These are phyloP conservation scores for Puccinia horiana DNA, from an alignment of 1,284 basidiomycete genomes.

Conservation along the genomic window DNA sequence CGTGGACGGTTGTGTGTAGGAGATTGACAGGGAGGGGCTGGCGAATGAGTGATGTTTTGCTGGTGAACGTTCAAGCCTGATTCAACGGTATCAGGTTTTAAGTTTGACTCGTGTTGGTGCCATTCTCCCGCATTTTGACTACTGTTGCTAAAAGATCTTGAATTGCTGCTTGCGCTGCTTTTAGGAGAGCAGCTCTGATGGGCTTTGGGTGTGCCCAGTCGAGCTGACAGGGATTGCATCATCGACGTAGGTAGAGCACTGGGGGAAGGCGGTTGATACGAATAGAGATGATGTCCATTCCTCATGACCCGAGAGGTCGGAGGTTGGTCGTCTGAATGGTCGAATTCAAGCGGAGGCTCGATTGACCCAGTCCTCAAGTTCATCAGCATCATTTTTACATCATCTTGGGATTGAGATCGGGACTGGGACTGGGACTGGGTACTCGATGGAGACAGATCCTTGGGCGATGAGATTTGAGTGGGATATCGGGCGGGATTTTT, in stretches of 20 bases:
- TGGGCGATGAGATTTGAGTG: background rate
- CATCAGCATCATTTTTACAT: constrained; percentile 7
- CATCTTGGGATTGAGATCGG: background rate
- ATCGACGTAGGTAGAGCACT: constrained; percentile 29
- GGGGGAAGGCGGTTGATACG: constrained; percentile 32
- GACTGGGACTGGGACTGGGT: background rate
- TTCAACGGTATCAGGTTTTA: background rate
- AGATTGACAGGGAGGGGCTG: background rate
- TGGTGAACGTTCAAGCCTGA: background rate
- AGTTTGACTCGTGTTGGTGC: background rate
- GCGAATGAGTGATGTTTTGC: background rate
- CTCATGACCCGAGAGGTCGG: background rate
- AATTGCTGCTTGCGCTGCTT: background rate
- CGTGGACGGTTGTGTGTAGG: background rate
- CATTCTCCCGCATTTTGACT: background rate
- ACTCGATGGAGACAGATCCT: background rate
- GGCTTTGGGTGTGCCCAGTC: constrained; percentile 10
- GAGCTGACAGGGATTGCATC: background rate
- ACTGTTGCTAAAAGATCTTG: background rate
- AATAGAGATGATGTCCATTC: background rate
- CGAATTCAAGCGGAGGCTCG: background rate
- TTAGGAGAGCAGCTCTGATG: background rate
- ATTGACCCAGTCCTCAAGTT: background rate
- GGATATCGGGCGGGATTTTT: background rate
- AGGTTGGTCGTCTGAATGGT: background rate